A percentile compares a stretch with the other conserved stretches of the same genome.
phyloP scores from a whole-genome alignment of 257 asterid species.

The Schizonepeta tenuifolia region DNA sequence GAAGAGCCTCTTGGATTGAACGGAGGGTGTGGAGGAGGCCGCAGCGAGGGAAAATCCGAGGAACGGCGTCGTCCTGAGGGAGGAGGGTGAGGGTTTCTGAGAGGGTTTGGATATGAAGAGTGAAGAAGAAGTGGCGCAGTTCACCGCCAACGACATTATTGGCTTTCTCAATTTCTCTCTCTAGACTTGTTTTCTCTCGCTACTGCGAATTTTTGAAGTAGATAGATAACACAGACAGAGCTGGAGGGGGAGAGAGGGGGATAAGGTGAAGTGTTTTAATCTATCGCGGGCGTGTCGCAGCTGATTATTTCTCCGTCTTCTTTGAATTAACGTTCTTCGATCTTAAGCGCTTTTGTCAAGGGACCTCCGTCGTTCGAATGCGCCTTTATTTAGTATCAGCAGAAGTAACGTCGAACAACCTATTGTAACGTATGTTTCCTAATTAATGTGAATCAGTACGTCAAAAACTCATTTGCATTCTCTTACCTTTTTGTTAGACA shows the following conservation, averaged over 20 bases:
- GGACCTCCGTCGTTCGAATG: background rate
- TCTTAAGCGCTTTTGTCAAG: background rate
- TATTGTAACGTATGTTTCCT: no score
- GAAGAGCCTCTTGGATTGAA: constrained; percentile 34
- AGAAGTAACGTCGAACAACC: no score
- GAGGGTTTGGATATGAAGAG: constrained; percentile 36
- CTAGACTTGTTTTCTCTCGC: constrained; percentile 14
- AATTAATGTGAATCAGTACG: no score
- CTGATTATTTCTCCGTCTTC: background rate
- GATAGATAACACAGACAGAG: constrained; percentile 22
- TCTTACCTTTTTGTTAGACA: no score
- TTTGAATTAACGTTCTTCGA: background rate
- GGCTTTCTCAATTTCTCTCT: constrained; percentile 23
- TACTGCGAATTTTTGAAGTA: constrained; percentile 1
- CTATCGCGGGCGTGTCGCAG: background rate
- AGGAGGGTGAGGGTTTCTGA: constrained; percentile 39
- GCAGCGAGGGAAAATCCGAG: constrained; percentile 56
- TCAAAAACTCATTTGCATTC: no score
- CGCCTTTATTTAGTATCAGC: no score
- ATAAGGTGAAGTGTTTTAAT: constrained; percentile 36
- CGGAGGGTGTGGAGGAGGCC: constrained; percentile 43
- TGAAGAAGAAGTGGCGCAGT: constrained; percentile 58
- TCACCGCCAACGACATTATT: constrained; percentile 59
- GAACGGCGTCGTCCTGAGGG: constrained; percentile 55
- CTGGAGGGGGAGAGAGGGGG: background rate